These are phyloP conservation scores for Psophocarpus tetragonolobus DNA, from an alignment of 306 rosid genomes.

Conservation along the genomic window DNA sequence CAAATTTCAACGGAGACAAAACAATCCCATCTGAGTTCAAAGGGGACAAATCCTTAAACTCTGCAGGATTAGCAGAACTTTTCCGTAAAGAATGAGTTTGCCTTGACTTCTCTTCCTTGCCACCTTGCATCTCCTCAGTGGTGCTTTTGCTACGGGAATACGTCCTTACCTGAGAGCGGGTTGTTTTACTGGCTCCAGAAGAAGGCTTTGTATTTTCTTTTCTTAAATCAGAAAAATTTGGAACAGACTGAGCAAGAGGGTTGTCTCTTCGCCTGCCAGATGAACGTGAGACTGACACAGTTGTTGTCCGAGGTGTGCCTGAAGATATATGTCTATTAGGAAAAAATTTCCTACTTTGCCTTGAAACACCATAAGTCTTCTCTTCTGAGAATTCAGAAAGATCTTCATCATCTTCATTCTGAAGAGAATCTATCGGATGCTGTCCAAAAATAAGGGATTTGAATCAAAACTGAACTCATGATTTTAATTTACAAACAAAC, in stretches of 20 bases:
- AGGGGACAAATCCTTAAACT: slow-evolving; percentile 57
- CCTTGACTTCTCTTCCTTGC: slow-evolving; percentile 80
- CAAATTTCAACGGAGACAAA: slow-evolving; percentile 70
- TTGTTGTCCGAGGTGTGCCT: slow-evolving; percentile 59
- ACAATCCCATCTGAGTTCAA: slow-evolving; percentile 64
- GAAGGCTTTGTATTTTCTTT: slow-evolving; percentile 94
- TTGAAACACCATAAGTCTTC: slow-evolving; percentile 48
- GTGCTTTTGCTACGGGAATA: slow-evolving; percentile 66
- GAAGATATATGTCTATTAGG: slow-evolving; percentile 59
- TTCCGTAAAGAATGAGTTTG: slow-evolving; percentile 61
- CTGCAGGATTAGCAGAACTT: slow-evolving; percentile 63
- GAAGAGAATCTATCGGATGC: slow-evolving; percentile 75
- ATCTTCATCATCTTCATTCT: slow-evolving; percentile 76
- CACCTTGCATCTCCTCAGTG: slow-evolving; percentile 57
- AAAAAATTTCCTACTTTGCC: slow-evolving; percentile 62
- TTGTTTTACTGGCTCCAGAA: slow-evolving; percentile 68
- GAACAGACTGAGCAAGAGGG: slow-evolving; percentile 88
- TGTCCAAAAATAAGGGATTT: slow-evolving; percentile 34
- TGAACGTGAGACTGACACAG: slow-evolving; percentile 54
- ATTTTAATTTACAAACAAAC: slow-evolving; percentile 22
- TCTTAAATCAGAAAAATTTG: slow-evolving; percentile 92
- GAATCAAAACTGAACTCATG: slow-evolving; percentile 24
- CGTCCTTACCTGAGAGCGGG: slow-evolving; percentile 70
- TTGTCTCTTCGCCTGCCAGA: slow-evolving; percentile 78
- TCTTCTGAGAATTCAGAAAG: slow-evolving; percentile 66